These are phyloP conservation scores for Elsinoe perseae DNA, from an alignment of 2,329 filamentous ascomycete genomes.

Conservation along the genomic window DNA sequence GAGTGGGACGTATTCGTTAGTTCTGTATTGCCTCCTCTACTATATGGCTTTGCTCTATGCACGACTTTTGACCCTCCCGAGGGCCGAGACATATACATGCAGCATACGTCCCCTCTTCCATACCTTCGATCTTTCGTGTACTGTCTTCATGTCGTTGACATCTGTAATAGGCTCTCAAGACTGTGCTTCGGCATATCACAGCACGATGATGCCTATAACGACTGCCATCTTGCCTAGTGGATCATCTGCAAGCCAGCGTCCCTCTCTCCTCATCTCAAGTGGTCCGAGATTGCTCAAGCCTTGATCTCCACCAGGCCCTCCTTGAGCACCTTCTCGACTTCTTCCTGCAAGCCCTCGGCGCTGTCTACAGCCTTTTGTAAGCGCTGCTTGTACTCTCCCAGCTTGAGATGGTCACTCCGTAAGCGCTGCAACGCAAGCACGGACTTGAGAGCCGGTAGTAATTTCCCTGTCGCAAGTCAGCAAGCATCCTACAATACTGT, in stretches of 20 bases:
- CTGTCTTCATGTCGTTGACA: too few relatives aligned
- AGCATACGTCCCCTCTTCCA: too few relatives aligned
- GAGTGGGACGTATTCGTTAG: background rate
- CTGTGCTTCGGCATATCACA: too few relatives aligned
- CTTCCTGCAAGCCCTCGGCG: conserved; percentile 52
- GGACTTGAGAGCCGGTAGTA: conserved; percentile 77
- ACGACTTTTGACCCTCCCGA: background rate
- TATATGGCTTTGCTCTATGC: background rate
- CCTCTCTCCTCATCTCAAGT: too few relatives aligned
- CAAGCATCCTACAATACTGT: background rate
- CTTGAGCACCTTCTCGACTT: conserved; percentile 62
- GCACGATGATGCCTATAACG: too few relatives aligned
- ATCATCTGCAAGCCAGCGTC: too few relatives aligned
- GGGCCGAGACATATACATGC: too few relatives aligned
- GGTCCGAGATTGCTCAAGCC: too few relatives aligned
- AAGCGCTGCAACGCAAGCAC: conserved; percentile 65
- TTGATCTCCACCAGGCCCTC: conserved; percentile 41
- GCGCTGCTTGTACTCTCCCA: conserved; percentile 59
- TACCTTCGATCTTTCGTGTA: too few relatives aligned
- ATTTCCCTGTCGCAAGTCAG: conserved; percentile 54
- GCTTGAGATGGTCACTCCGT: conserved; percentile 59
- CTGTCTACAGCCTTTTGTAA: conserved; percentile 33
- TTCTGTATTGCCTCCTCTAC: background rate
- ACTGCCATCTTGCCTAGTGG: too few relatives aligned
- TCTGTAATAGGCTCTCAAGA: too few relatives aligned